Evolutionary conservation across 1,284 basidiomycete species (phyloP).

Genomic region (Phaffia rhodozyma): DNA sequence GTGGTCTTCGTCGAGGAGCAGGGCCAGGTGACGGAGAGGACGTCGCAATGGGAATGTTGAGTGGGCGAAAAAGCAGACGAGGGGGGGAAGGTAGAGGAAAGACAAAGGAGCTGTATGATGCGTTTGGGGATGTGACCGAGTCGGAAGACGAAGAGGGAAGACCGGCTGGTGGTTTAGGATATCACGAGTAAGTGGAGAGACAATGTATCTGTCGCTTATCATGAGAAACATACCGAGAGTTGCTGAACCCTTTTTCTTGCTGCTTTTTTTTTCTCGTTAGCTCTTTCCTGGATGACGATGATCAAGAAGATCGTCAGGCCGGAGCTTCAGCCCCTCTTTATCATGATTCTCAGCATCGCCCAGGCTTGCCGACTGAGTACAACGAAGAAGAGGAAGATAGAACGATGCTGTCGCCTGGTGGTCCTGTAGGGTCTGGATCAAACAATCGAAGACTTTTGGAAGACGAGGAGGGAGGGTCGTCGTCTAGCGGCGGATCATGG

Average conservation of each 20-base stretch:
- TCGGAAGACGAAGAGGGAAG: constrained; percentile 39
- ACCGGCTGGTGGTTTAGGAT: constrained; percentile 17
- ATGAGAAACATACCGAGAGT: not conserved
- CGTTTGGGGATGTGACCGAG: constrained; percentile 70
- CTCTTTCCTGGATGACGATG: constrained; percentile 17
- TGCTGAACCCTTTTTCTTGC: not conserved
- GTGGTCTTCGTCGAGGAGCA: constrained; percentile 50
- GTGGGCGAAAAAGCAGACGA: constrained; percentile 26
- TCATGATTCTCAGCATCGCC: not conserved
- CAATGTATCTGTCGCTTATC: not conserved
- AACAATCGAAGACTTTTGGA: not conserved
- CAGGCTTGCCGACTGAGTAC: not conserved
- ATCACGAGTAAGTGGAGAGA: constrained; percentile 15
- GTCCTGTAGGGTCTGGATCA: not conserved
- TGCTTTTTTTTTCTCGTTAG: not conserved
- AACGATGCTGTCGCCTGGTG: not conserved
- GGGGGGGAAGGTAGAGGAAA: constrained; percentile 30
- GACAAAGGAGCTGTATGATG: constrained; percentile 79
- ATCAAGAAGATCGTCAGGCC: not conserved
- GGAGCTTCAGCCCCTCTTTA: not conserved
- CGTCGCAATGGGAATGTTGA: constrained; percentile 57
- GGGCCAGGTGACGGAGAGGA: constrained; percentile 53
- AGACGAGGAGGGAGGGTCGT: not conserved
- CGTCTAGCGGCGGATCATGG: not conserved
- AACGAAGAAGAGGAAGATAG: not conserved